Conservation (phyloP, 257 asterid genomes). For the Ehretia macrophylla region DNA sequence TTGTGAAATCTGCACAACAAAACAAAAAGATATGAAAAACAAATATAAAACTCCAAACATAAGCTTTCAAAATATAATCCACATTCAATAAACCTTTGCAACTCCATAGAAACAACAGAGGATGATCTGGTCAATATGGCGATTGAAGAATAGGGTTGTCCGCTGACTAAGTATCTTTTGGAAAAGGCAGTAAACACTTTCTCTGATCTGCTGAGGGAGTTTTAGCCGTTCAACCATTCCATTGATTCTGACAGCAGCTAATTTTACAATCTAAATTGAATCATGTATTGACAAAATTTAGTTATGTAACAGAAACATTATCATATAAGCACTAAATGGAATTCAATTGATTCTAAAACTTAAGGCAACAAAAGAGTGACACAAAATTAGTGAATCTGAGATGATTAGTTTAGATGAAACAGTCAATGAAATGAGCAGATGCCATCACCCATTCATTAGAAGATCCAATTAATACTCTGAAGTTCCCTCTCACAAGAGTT, state of each 20-base stretch:
- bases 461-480: no score
- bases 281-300: not conserved
- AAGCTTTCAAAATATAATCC: conserved; percentile 11
- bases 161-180: conserved; percentile 79
- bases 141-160: conserved; percentile 71
- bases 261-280: conserved; percentile 60
- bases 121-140: conserved; percentile 93
- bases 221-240: conserved; percentile 97
- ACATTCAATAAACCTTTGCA: conserved; percentile 60
- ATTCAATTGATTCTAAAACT: no score
- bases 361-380: no score
- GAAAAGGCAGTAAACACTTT: conserved; percentile 77
- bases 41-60: conserved; percentile 6
- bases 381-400: no score
- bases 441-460: no score
- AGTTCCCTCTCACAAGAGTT: no score
- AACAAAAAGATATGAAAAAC: conserved; percentile 13
- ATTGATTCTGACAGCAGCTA: conserved; percentile 96
- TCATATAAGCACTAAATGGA: conserved; percentile 1
- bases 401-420: no score
- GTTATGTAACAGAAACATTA: not conserved
- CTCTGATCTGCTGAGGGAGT: conserved; percentile 80
- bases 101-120: conserved; percentile 98
- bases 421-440: no score
- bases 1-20: conserved; percentile 64